Evolutionary conservation across 805 yeast genomes (phyloP).

Genomic region (Kluyveromyces wickerhamii): DNA sequence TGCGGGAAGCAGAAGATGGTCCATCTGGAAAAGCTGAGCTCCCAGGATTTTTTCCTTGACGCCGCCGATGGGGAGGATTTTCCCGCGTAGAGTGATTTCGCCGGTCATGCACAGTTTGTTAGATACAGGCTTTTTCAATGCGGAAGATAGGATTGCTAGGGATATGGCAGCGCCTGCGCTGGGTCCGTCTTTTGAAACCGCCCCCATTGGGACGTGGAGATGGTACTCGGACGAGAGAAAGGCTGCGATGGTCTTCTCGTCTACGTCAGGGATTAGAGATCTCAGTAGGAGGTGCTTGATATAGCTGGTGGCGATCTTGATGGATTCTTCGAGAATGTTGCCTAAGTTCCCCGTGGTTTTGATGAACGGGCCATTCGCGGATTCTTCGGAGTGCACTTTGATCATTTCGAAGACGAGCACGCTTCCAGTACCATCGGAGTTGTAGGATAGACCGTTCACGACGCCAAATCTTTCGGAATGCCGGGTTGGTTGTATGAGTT

Average conservation of each 20-base stretch:
- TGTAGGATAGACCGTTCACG: constrained; percentile 83
- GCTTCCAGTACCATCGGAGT: constrained; percentile 80
- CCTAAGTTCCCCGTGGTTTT: constrained; percentile 79
- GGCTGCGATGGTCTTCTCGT: constrained; percentile 32
- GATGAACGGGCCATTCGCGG: constrained; percentile 34
- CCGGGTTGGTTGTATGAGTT: constrained; percentile 37
- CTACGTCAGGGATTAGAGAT: constrained; percentile 27
- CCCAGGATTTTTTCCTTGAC: constrained; percentile 70
- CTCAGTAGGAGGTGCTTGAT: constrained; percentile 49
- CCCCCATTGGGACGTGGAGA: constrained; percentile 65
- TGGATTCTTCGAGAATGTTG: constrained; percentile 71
- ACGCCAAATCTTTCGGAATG: constrained; percentile 55
- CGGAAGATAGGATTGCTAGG: constrained; percentile 67
- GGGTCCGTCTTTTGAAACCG: constrained; percentile 50
- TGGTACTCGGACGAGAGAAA: constrained; percentile 55
- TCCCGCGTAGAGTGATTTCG: constrained; percentile 71
- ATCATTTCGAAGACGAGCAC: constrained; percentile 72
- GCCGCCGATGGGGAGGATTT: constrained; percentile 78
- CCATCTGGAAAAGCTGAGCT: constrained; percentile 63
- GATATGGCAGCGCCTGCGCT: constrained; percentile 63
- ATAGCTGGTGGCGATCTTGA: constrained; percentile 68
- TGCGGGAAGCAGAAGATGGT: constrained; percentile 59
- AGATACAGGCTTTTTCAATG: constrained; percentile 46
- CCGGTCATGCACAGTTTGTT: constrained; percentile 74
- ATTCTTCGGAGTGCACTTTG: constrained; percentile 41